These are phyloP conservation scores for Chaetomium sp. DNA, from an alignment of 2,329 filamentous ascomycete species.

Conservation along the genomic window DNA sequence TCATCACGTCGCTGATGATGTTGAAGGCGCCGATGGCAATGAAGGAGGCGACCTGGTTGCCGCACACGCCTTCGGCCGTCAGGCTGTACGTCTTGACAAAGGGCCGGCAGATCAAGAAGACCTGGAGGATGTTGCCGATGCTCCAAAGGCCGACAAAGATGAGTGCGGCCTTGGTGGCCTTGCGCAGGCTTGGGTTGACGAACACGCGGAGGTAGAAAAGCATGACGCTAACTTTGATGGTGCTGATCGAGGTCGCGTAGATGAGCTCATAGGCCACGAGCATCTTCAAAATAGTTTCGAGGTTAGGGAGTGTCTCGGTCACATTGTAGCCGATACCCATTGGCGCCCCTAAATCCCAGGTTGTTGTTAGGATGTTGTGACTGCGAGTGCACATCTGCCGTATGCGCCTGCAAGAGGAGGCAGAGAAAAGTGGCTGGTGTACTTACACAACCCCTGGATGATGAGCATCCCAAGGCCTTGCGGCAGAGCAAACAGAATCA, in stretches of 20 bases:
- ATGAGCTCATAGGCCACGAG: conserved; percentile 34
- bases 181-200: conserved; percentile 27
- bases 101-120: conserved; percentile 28
- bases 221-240: conserved; percentile 36
- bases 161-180: conserved; percentile 26
- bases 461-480: conserved; percentile 27
- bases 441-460: conserved; percentile 30
- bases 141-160: conserved; percentile 25
- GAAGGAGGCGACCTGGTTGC: conserved; percentile 32
- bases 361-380: not conserved
- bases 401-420: no score
- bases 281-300: conserved; percentile 26
- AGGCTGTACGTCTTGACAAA: conserved; percentile 22
- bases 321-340: conserved; percentile 26
- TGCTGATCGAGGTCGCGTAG: conserved; percentile 31
- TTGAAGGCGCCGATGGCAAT: conserved; percentile 34
- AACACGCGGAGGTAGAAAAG: conserved; percentile 40
- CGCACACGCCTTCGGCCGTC: conserved; percentile 25
- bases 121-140: conserved; percentile 23
- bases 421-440: not conserved
- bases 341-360: conserved; percentile 13
- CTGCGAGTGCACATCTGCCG: conserved; percentile 8
- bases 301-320: conserved; percentile 22
- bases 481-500: conserved; percentile 31
- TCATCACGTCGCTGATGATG: conserved; percentile 32